phyloP scores from a whole-genome alignment of 805 yeast genomes.

The Spathaspora passalidarum region DNA sequence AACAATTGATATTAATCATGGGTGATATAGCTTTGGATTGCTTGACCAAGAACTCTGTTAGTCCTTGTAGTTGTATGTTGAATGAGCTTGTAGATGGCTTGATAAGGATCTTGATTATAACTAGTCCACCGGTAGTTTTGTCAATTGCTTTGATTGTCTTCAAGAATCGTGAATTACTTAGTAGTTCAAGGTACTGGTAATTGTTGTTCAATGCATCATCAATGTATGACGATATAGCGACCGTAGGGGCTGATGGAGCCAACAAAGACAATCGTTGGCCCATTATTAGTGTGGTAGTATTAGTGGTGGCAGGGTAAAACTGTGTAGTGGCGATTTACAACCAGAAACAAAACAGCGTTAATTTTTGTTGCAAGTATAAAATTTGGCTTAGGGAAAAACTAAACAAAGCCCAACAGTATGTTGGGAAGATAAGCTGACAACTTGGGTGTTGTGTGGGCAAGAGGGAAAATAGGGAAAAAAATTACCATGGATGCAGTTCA shows the following conservation, averaged over 20 bases:
- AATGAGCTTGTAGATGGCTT: slow-evolving; percentile 40
- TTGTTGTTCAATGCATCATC: slow-evolving; percentile 66
- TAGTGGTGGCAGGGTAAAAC: neutral
- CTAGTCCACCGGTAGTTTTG: slow-evolving; percentile 58
- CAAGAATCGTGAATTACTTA: slow-evolving; percentile 80
- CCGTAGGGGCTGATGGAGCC: slow-evolving; percentile 89
- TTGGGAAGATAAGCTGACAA: too few relatives aligned
- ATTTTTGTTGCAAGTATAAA: too few relatives aligned
- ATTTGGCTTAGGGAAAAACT: too few relatives aligned
- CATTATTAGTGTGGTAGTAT: slow-evolving; percentile 41
- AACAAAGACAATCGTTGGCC: slow-evolving; percentile 83
- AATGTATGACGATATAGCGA: slow-evolving; percentile 85
- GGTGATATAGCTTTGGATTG: slow-evolving; percentile 39
- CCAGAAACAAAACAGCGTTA: too few relatives aligned
- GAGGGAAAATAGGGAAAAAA: neutral
- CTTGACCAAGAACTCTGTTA: slow-evolving; percentile 26
- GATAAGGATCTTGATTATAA: slow-evolving; percentile 73
- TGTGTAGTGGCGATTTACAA: too few relatives aligned
- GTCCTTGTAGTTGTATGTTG: slow-evolving; percentile 21
- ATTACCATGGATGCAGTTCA: neutral
- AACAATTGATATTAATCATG: slow-evolving; percentile 67
- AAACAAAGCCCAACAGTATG: too few relatives aligned
- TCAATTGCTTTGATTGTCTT: slow-evolving; percentile 83
- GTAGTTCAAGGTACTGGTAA: slow-evolving; percentile 69
- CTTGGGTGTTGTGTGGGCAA: neutral